A percentile compares a stretch with the other conserved stretches of the same genome.
phyloP scores from a whole-genome alignment of 768 basidiomycete species.

The Tephrocybe sp. region DNA sequence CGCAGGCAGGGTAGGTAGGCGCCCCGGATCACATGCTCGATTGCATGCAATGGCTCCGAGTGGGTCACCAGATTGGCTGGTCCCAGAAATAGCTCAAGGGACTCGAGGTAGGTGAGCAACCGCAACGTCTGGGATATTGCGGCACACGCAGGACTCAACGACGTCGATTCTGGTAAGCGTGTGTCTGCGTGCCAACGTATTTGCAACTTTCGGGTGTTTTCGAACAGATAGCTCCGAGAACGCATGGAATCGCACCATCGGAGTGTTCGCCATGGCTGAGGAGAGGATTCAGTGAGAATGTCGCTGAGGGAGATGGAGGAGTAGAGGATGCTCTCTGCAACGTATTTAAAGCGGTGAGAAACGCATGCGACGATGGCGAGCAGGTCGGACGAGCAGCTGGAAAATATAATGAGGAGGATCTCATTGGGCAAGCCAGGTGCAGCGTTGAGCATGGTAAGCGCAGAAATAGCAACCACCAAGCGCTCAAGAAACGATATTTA shows the following conservation, averaged over 20 bases:
- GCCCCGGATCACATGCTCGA: conserved; percentile 42
- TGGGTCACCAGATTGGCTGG: conserved; percentile 35
- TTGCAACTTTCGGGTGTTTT: conserved; percentile 43
- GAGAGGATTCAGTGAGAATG: conserved; percentile 37
- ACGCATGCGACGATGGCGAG: conserved; percentile 43
- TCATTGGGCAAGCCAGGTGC: conserved; percentile 47
- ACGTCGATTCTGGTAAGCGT: conserved; percentile 26
- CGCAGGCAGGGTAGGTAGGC: conserved; percentile 40
- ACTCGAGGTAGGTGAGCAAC: conserved; percentile 41
- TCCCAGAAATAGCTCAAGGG: conserved; percentile 53
- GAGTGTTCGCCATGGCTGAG: conserved; percentile 40
- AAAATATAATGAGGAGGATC: conserved; percentile 49
- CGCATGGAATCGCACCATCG: conserved; percentile 54
- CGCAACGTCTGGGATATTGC: conserved; percentile 36
- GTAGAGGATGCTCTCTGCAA: conserved; percentile 61
- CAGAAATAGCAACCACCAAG: conserved; percentile 2
- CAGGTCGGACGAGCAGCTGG: conserved; percentile 30
- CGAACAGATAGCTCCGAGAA: conserved; percentile 42
- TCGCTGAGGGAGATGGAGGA: conserved; percentile 50
- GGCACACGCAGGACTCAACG: conserved; percentile 38
- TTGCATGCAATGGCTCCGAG: conserved; percentile 32
- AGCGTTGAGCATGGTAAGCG: not conserved
- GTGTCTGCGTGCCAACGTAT: conserved; percentile 52
- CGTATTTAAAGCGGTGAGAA: conserved; percentile 45
- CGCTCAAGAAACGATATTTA: conserved; percentile 24